phyloP scores from a whole-genome alignment of 2,329 filamentous ascomycete genomes.

The Microcyclosporella mali region DNA sequence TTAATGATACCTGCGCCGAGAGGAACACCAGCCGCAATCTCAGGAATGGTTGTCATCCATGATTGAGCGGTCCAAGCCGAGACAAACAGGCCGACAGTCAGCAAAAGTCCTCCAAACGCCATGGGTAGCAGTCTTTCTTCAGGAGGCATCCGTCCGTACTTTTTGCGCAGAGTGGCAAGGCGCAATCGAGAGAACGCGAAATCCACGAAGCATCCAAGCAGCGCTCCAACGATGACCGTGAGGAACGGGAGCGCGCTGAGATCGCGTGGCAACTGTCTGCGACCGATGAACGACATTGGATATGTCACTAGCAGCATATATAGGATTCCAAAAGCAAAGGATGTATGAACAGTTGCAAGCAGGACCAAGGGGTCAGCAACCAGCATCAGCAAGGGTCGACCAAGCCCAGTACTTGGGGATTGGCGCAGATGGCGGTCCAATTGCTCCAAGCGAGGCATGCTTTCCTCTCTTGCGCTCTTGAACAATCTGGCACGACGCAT shows the following conservation, averaged over 20 bases:
- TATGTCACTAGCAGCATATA: conserved; percentile 37
- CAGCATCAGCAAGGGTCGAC: conserved; percentile 38
- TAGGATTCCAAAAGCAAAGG: conserved; percentile 28
- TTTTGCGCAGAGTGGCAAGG: background rate
- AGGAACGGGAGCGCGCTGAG: conserved; percentile 17
- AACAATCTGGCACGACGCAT: conserved; percentile 42
- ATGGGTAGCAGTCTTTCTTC: conserved; percentile 35
- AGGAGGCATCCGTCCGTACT: conserved; percentile 14
- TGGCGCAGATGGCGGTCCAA: conserved; percentile 34
- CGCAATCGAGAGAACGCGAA: conserved; percentile 3
- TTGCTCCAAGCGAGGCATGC: conserved; percentile 15
- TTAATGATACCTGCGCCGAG: conserved; percentile 29
- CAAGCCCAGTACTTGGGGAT: conserved; percentile 41
- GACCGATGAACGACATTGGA: conserved; percentile 20
- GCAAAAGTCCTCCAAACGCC: conserved; percentile 10
- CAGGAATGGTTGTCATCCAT: conserved; percentile 33
- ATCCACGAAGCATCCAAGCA: conserved; percentile 13
- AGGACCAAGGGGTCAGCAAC: conserved; percentile 45
- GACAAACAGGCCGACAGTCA: conserved; percentile 41
- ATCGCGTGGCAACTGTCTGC: conserved; percentile 11
- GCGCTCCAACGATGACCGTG: conserved; percentile 13
- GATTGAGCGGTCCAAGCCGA: conserved; percentile 38
- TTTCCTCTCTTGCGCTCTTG: conserved; percentile 42
- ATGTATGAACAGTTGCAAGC: conserved; percentile 39
- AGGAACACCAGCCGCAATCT: conserved; percentile 34